Percentiles rank a stretch among this genome's conserved stretches.
phyloP scores from a whole-genome alignment of 2,329 filamentous ascomycete genomes.

The Phialophora chinensis region DNA sequence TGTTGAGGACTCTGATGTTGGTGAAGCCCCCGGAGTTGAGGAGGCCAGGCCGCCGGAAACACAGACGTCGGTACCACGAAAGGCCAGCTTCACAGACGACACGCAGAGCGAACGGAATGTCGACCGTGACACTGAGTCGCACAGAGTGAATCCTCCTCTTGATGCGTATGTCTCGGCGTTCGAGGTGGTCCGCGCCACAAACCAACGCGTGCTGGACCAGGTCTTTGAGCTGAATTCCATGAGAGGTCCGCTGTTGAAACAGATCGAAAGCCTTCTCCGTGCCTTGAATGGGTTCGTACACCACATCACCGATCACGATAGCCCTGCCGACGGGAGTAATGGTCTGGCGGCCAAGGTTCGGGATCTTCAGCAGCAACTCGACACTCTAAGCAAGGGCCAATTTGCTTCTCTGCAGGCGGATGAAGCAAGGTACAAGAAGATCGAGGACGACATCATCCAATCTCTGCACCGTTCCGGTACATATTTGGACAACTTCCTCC shows the following conservation, averaged over 20 bases:
- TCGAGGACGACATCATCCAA: slow-evolving; percentile 22
- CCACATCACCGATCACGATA: background rate
- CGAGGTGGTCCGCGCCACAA: background rate
- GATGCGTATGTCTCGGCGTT: slow-evolving; percentile 6
- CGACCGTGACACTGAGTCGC: background rate
- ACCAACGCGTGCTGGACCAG: slow-evolving; percentile 2
- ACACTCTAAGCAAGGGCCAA: slow-evolving; percentile 3
- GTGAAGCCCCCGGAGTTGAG: background rate
- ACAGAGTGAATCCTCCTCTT: background rate
- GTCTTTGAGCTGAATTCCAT: slow-evolving; percentile 17
- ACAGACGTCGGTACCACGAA: background rate
- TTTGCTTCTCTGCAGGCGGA: slow-evolving; percentile 16
- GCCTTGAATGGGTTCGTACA: slow-evolving; percentile 13
- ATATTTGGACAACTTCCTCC: slow-evolving; percentile 8
- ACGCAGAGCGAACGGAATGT: background rate
- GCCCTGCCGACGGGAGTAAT: background rate
- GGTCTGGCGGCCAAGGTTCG: background rate
- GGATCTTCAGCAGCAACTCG: slow-evolving; percentile 7
- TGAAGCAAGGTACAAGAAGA: background rate
- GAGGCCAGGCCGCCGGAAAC: background rate
- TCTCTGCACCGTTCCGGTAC: slow-evolving; percentile 10
- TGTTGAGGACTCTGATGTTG: background rate
- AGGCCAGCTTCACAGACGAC: background rate
- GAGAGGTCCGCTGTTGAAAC: slow-evolving; percentile 2
- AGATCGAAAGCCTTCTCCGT: background rate